Base-by-base conservation (phyloP, 495 filamentous ascomycete genomes). In the Penicillium nucicola region DNA sequence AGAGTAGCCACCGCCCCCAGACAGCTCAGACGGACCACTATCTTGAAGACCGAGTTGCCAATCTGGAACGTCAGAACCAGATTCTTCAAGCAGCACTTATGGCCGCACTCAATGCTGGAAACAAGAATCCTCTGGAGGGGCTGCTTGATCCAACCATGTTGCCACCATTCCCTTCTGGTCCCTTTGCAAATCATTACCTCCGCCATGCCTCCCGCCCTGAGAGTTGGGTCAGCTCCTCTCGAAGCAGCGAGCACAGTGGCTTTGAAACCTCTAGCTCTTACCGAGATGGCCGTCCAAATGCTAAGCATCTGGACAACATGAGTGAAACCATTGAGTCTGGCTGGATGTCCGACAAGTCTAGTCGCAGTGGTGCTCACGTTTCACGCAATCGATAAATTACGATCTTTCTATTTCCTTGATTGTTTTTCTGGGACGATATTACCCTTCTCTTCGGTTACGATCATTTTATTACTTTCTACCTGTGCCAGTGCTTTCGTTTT, bases 31-130 rank as follows among this genome's bases (percentile, higher is more conserved):
- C 32, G 4, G 15, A 53, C 0, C 48, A 60, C n/a, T 53, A 44
- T 28, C 63, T 76, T 1, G 71, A 75, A 48, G 62, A 65, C 18
- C 70, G 73, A 5, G 61, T 76, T 14, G 62, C 68, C 8, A 65
- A 71, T 20, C 64, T 76, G 2, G 71, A 75, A 34, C 71, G 67
- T 15, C 73, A 76, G 20, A 76, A 76, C 53, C 68, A 68, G 37
- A 62, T 72, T n/a, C 69, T 76, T 9, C 71, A 75, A 33, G 73
- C 73, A 8, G 73, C 73, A 42, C 65, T 76, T 12, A 45, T 75
- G 23, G 70, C 71, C 1, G 70, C 71, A 15, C 53, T 75, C 20
- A 68, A 71, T 53, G 67, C 65, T 6, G 62, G 64, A 11, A 62
- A 51, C 4, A 67, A 67, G 42, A 66, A 60, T 35, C 44, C 48